These are phyloP conservation scores for Trichophyton mentagrophytes DNA, from an alignment of 2,329 filamentous ascomycete species.

Conservation along the genomic window DNA sequence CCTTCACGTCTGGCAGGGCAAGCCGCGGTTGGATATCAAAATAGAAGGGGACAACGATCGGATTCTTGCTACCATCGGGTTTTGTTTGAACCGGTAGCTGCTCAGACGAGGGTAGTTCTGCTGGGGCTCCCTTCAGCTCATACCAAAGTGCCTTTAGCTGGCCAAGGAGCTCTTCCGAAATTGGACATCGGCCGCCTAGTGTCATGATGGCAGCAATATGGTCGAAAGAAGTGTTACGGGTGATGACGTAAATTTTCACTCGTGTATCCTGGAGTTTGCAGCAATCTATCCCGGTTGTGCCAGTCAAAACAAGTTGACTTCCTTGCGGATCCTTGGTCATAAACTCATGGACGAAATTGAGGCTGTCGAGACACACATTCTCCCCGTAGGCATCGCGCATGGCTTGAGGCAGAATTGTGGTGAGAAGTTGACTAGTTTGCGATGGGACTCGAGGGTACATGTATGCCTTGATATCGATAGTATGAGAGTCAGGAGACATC, in stretches of 20 bases:
- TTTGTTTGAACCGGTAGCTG: not conserved
- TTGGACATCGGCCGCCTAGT: conserved; percentile 30
- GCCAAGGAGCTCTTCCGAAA: not conserved
- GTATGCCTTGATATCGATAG: not conserved
- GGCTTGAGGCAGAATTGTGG: not conserved
- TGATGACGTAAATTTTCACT: conserved; percentile 21
- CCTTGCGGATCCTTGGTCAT: not conserved
- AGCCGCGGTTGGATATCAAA: not conserved
- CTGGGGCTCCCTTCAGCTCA: not conserved
- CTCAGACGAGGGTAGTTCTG: not conserved
- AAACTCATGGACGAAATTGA: not conserved
- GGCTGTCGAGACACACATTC: not conserved
- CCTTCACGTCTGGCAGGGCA: not conserved
- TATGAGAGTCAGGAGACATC: not conserved
- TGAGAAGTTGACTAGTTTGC: not conserved
- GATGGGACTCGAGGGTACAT: not conserved
- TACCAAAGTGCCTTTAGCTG: not conserved
- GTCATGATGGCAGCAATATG: conserved; percentile 70
- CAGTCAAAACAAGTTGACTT: not conserved
- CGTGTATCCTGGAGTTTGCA: not conserved
- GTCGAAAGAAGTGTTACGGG: conserved; percentile 57
- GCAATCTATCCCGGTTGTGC: not conserved
- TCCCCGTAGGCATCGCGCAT: not conserved
- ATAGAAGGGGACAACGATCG: not conserved
- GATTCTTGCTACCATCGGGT: not conserved